These are phyloP conservation scores for Keithomyces neogunnii DNA, from an alignment of 2,329 filamentous ascomycete genomes.

Conservation along the genomic window DNA sequence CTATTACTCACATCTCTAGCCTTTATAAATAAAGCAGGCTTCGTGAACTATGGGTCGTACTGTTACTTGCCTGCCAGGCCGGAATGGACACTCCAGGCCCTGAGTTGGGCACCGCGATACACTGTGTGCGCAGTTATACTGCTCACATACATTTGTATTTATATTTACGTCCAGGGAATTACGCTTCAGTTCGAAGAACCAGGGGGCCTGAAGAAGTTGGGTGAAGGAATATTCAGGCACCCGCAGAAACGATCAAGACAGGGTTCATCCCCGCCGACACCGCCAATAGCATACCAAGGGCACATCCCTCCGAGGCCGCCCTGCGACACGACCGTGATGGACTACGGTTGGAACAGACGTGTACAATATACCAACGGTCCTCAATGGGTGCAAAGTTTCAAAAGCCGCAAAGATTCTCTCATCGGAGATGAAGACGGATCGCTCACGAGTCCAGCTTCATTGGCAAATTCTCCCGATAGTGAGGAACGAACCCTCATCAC, in stretches of 20 bases:
- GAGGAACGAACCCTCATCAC: not conserved
- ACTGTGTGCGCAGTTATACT: slow-evolving; percentile 57
- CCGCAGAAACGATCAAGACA: not conserved
- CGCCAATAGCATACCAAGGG: slow-evolving; percentile 24
- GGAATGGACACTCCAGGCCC: slow-evolving; percentile 58
- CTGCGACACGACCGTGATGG: slow-evolving; percentile 8
- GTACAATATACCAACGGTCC: not conserved
- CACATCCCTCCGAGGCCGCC: slow-evolving; percentile 21
- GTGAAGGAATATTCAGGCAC: slow-evolving; percentile 5
- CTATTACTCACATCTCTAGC: slow-evolving; percentile 52
- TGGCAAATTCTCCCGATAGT: not conserved
- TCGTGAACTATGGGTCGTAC: slow-evolving; percentile 55
- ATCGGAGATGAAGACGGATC: not conserved
- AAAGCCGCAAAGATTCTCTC: not conserved
- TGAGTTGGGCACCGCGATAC: slow-evolving; percentile 69
- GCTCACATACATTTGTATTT: slow-evolving; percentile 59
- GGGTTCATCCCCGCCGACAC: slow-evolving; percentile 17
- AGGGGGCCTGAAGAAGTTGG: slow-evolving; percentile 1
- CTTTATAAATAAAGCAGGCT: slow-evolving; percentile 51
- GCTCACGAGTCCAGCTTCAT: not conserved
- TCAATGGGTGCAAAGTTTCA: too few relatives aligned
- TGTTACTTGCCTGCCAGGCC: slow-evolving; percentile 62
- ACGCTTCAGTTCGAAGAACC: slow-evolving; percentile 30
- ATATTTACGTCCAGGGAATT: slow-evolving; percentile 50
- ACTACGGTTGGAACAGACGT: slow-evolving; percentile 4